Evolutionary conservation across 2,329 filamentous ascomycete genomes (phyloP), one percentile per base, ranked within the genome.

Genomic region (Stenocarpella maydis): DNA sequence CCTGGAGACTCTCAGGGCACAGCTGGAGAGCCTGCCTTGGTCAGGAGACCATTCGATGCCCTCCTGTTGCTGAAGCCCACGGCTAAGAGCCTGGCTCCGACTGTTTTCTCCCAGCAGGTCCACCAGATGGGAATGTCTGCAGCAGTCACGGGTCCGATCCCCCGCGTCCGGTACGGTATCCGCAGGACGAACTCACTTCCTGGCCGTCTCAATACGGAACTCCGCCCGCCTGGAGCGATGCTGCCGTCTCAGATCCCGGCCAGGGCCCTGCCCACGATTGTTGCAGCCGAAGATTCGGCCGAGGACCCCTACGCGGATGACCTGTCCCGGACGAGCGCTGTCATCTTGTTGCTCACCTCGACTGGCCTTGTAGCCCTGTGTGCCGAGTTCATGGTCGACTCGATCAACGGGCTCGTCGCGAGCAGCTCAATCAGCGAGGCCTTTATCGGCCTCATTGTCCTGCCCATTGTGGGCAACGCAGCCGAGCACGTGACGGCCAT

Each of bases 151-250:
- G 83, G 86, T 2, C 82, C 84, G 14, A 82, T 88, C 52, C 87
- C 88, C 7, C 84, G 86, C 37, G 85, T 90, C 69, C 84, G 86
- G 50, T 87, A 88, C 73, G 87, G 88, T n/a, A 88, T 93, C 65
- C 90, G 91, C 68, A 87, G 92, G 67, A 92, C 92, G 24, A 93
- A 88, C 76, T 94, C 92, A 0, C 84, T 94, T 2, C 92, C 92
- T 0, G 91, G 91, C 74, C 87, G 90, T 21, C 84, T 93, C 10
- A 88, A 87, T 71, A 78, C 82, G 26, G 74, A 77, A 31, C 73
- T 82, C 41, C 84, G 86, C 4, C 76, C 85, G 1, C 84, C 86
- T 0, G 85, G 86, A 7, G 81, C 82, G 39, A 81, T 87, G 80
- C 77, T 86, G 49, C 84, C 85, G 1, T 78, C 84, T 19, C 82